phyloP scores from a whole-genome alignment of 2,329 filamentous ascomycete species.

The Colletotrichum simmondsii region DNA sequence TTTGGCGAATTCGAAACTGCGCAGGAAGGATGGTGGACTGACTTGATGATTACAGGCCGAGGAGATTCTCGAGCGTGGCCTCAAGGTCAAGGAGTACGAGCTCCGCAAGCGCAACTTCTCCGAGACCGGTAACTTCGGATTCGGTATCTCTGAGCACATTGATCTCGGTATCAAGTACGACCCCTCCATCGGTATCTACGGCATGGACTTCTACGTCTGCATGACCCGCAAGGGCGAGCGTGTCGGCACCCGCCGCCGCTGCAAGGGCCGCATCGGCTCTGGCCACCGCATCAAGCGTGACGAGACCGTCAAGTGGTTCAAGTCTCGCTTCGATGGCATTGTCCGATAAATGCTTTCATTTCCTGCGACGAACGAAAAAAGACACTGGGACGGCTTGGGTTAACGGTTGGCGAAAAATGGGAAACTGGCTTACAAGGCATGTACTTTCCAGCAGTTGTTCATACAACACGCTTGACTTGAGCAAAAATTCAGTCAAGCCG shows the following conservation, averaged over 20 bases:
- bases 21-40: not conserved
- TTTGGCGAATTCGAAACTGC: constrained; percentile 8
- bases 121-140: constrained; percentile 99
- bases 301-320: constrained; percentile 98
- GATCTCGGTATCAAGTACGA: constrained; percentile 99
- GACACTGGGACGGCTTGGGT: constrained; percentile 35
- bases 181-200: constrained; percentile 97
- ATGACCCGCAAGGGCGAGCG: constrained; percentile 99
- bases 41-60: constrained; percentile 73
- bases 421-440: constrained; percentile 48
- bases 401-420: constrained; percentile 46
- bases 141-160: constrained; percentile 99
- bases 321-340: constrained; percentile 93
- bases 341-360: constrained; percentile 80
- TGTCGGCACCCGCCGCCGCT: constrained; percentile 93
- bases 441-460: constrained; percentile 53
- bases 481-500: constrained; percentile 66
- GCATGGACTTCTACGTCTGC: constrained; percentile 99
- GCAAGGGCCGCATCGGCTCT: constrained; percentile 86
- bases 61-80: constrained; percentile 99
- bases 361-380: constrained; percentile 26
- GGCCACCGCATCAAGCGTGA: constrained; percentile 92
- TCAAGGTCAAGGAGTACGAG: constrained; percentile 99
- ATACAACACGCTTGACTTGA: constrained; percentile 61
- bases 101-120: constrained; percentile 99